Base-by-base conservation (phyloP, 2,329 filamentous ascomycete genomes). In the Penicillium sp. region DNA sequence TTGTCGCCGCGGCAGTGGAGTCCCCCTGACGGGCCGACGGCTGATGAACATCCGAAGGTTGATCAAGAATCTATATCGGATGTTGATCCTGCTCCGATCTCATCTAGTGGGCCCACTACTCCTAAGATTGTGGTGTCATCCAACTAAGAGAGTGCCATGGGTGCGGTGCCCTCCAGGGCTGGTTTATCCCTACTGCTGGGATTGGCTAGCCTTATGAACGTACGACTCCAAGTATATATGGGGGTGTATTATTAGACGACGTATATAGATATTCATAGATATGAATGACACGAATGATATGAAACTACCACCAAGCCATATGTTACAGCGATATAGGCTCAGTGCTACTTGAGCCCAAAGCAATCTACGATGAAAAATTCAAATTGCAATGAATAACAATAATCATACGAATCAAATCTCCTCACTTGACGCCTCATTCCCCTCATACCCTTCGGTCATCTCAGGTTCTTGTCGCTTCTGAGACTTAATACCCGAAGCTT, bases 401-500 rank as follows among this genome's bases (percentile, higher is more conserved):
- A 45, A 25, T 14, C n/a, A 18, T 45, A n/a, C 6, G 5, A 11
- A 14, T 20, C 18, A 12, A 33, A 12, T 31, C 5, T 40, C 18
- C 26, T 46, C 27, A 31, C 7, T 15, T 2, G 27, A 22, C 4
- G 33, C 23, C 46, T 12, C 46, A 37, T 27, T 37, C 15, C 5
- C 23, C 31, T 26, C 46, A 6, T n/a, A n/a, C 11, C 15, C 18
- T 46, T 26, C 11, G 41, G 18, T 9, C 18, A 40, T 22, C 8
- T 22, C 18, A 35, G 45, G 8, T 15, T 37, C 25, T 27, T 40
- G 4, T 7, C 8, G 23, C 40, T 56, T 58, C 23, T 52, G 51
- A 9, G 45, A 15, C 53, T 57, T 27, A 15, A 64, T 61, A 2
- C 60, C 61, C 1, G 56, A 58, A 14, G 59, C 57, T 15, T 74